phyloP scores from a whole-genome alignment of 305 asterid genomes.

The Rubia peregrina region DNA sequence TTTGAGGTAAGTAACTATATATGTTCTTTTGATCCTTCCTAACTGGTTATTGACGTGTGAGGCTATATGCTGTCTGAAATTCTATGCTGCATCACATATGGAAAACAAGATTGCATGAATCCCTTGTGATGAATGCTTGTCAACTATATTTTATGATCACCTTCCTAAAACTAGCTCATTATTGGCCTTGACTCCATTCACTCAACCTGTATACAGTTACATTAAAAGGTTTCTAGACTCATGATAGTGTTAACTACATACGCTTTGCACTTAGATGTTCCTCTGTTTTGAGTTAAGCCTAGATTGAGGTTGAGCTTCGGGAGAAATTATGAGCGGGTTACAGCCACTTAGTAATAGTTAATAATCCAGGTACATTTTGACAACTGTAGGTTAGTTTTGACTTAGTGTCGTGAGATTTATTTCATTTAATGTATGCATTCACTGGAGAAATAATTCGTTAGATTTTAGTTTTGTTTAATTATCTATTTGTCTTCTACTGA shows the following conservation, averaged over 20 bases:
- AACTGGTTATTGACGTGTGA: neutral
- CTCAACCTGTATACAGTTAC: neutral
- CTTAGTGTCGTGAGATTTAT: neutral
- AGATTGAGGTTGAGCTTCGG: neutral
- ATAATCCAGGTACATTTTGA: neutral
- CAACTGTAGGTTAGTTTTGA: neutral
- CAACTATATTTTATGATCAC: neutral
- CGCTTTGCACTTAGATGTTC: too few species aligned
- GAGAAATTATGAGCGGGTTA: neutral
- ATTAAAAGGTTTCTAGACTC: neutral
- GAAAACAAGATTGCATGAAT: neutral
- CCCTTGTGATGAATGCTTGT: neutral
- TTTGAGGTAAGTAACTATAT: conserved; percentile 48
- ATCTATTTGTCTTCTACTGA: neutral
- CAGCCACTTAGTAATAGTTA: neutral
- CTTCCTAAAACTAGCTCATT: neutral
- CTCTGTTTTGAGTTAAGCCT: neutral
- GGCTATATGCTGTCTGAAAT: neutral
- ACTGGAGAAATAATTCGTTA: neutral
- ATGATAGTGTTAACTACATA: neutral
- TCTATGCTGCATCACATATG: neutral
- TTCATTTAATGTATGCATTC: neutral
- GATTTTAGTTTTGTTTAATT: neutral
- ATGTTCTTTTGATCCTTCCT: neutral
- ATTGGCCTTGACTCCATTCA: neutral